Base-by-base conservation (phyloP, 768 basidiomycete species). In the Russula virescens region DNA sequence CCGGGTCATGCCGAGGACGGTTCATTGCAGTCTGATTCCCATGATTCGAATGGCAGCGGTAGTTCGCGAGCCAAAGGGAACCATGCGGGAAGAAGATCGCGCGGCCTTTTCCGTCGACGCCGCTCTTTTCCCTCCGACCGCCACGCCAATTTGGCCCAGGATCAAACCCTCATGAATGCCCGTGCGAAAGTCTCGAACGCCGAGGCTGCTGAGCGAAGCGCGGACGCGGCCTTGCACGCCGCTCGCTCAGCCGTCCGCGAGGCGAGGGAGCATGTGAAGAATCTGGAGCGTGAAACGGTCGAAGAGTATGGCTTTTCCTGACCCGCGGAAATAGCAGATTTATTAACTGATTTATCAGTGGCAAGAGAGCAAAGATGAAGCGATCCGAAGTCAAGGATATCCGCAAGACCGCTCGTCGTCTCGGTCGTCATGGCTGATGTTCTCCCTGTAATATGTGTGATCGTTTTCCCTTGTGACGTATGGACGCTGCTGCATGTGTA, bases 81-180 rank as follows among this genome's bases (percentile, higher is more conserved):
- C 54, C 14, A 21, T n/a, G 7, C 6, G 10, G 28, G 16, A 23
- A 42, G 19, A 40, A 25, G 34, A 43, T 42, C 66, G 71, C 26
- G 67, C 67, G 42, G 66, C 68, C 54, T 73, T 72, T 59, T 59
- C 42, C 7, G 69, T 21, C 68, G 70, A 31, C 72, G 70, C 48
- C 68, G 71, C 34, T 67, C 71, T 21, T 66, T 65, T 5, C 69
- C 74, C 16, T 42, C 60, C 45, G 56, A 52, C 51, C 48, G 59
- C 23, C n/a, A 50, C 43, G 57, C 58, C 52, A 40, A 67, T 48
- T 65, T 73, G 52, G 67, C 65, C 34, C 61, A 70, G 43, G 83
- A 85, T 64, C 80, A 82, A 8, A 18, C 21, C 40, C 42, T 51
- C 23, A 13, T 52, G 31, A 52, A 71, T 5, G 84, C 82, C 9